A percentile compares a stretch with the other conserved stretches of the same genome.
phyloP scores from a whole-genome alignment of 139 green algal genomes.

The Chlorella ohadii region DNA sequence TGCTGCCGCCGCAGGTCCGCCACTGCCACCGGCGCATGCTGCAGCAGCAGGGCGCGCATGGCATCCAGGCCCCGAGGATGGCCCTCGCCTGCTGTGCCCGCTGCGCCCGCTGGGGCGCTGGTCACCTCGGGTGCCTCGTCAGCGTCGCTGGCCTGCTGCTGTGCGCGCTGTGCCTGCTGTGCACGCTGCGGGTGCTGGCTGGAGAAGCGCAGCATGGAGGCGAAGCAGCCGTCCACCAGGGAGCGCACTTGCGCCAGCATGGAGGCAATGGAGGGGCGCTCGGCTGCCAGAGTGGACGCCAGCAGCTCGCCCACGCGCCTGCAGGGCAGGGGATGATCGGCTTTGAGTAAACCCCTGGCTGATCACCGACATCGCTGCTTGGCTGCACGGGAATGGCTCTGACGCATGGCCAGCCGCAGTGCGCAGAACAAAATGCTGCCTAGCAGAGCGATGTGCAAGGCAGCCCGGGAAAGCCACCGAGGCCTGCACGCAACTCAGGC shows the following conservation, averaged over 20 bases:
- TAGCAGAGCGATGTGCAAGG: background rate
- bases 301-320: background rate
- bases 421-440: too few species aligned
- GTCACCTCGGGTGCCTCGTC: background rate
- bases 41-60: conserved; percentile 27
- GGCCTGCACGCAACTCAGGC: too few species aligned
- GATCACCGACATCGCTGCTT: too few species aligned
- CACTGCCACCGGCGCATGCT: conserved; percentile 10
- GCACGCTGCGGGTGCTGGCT: background rate
- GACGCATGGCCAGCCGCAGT: background rate
- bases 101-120: background rate
- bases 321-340: background rate
- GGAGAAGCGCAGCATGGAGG: background rate
- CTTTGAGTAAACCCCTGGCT: too few species aligned
- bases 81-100: background rate
- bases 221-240: background rate
- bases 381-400: too few species aligned
- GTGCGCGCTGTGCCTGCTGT: background rate
- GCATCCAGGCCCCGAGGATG: background rate
- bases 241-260: conserved; percentile 9
- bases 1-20: conserved; percentile 22
- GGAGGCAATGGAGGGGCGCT: background rate
- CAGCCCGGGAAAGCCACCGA: too few species aligned
- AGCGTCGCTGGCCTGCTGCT: background rate
- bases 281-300: background rate